Conservation (phyloP, 768 basidiomycete genomes). For the Roridomyces roridus region DNA sequence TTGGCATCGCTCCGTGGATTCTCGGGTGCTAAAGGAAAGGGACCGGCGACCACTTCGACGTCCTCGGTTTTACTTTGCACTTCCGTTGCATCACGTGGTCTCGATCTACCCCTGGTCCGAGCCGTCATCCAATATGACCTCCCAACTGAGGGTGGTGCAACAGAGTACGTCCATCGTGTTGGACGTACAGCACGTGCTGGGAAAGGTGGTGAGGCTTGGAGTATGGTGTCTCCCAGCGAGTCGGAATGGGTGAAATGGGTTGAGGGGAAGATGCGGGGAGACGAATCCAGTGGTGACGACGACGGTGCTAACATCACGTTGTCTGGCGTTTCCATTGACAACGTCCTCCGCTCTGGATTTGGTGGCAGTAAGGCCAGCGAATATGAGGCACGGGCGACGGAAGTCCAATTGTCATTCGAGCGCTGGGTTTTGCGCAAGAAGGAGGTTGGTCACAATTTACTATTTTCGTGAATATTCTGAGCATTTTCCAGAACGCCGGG, state of each 20-base stretch:
- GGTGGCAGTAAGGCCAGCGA: constrained; percentile 77
- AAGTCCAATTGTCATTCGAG: constrained; percentile 95
- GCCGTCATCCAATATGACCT: constrained; percentile 97
- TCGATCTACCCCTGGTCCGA: constrained; percentile 93
- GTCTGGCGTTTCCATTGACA: constrained; percentile 67
- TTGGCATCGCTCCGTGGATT: constrained; percentile 86
- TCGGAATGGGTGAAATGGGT: constrained; percentile 91
- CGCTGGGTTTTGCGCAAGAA: constrained; percentile 84
- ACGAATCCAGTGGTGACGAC: constrained; percentile 36
- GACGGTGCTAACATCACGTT: constrained; percentile 58
- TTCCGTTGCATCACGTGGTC: constrained; percentile 97
- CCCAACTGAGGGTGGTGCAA: constrained; percentile 95
- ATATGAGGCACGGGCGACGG: constrained; percentile 90
- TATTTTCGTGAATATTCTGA: constrained; percentile 9
- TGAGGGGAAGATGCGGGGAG: constrained; percentile 77
- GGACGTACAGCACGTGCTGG: constrained; percentile 97
- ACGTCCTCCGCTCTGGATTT: constrained; percentile 79
- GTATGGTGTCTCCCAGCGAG: constrained; percentile 88
- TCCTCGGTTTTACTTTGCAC: constrained; percentile 91
- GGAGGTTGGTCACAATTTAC: constrained; percentile 56
- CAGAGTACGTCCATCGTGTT: constrained; percentile 96
- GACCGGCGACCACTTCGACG: constrained; percentile 29
- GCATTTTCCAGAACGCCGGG: constrained; percentile 64
- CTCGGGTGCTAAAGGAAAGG: constrained; percentile 48
- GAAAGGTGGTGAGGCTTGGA: constrained; percentile 95